Evolutionary conservation across 805 yeast genomes (phyloP).

Genomic region (Saccharomycopsis javanensis): DNA sequence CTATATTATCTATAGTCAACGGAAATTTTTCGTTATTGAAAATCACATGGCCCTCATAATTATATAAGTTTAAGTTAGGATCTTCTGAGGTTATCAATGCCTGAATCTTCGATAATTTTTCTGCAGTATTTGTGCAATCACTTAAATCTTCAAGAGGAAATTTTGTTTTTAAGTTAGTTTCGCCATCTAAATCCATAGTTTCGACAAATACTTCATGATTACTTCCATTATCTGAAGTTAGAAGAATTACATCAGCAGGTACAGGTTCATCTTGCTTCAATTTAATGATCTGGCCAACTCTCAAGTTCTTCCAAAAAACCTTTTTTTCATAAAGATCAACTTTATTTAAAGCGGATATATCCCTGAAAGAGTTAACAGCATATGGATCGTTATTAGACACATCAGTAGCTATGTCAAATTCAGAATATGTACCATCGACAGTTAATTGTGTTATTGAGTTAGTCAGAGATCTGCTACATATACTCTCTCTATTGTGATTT

Average conservation of each 20-base stretch:
- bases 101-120: constrained; percentile 39
- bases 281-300: constrained; percentile 80
- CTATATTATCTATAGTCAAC: constrained; percentile 69
- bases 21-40: constrained; percentile 38
- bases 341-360: constrained; percentile 21
- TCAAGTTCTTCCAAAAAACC: constrained; percentile 60
- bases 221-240: constrained; percentile 53
- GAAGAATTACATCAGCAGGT: constrained; percentile 79
- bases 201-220: constrained; percentile 64
- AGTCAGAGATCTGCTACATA: constrained; percentile 4
- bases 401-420: constrained; percentile 56
- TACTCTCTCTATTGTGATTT: constrained; percentile 5
- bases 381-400: neutral
- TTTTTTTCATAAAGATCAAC: constrained; percentile 29
- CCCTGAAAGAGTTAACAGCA: constrained; percentile 15
- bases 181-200: constrained; percentile 97
- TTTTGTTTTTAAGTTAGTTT: constrained; percentile 78
- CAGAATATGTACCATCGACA: constrained; percentile 36
- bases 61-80: constrained; percentile 85
- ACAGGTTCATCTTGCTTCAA: constrained; percentile 79
- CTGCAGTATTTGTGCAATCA: constrained; percentile 38
- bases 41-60: constrained; percentile 70
- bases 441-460: constrained; percentile 7
- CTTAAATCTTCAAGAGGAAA: constrained; percentile 57
- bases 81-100: constrained; percentile 68